Evolutionary conservation across 2,329 filamentous ascomycete species (phyloP).

Genomic region (Calonectria fujianensis): DNA sequence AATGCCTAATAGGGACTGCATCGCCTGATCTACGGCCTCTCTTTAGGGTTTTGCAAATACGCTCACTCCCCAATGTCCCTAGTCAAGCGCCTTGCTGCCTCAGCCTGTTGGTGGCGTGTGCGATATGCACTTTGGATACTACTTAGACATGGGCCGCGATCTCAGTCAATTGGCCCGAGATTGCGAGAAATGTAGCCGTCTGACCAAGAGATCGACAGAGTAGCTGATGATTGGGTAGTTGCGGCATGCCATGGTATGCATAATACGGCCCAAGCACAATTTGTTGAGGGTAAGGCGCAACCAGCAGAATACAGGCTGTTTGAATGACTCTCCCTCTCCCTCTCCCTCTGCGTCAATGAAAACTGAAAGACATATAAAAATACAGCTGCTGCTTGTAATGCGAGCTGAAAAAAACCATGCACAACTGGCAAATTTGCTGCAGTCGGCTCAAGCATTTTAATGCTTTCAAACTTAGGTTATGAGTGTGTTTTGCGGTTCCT

Average conservation of each 20-base stretch:
- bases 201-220: neutral
- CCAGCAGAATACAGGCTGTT: neutral
- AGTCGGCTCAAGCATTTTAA: neutral
- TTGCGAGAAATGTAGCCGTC: neutral
- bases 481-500: neutral
- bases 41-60: neutral
- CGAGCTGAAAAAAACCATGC: neutral
- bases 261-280: neutral
- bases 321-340: neutral
- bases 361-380: neutral
- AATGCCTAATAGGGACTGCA: neutral
- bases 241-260: neutral
- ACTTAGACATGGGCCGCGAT: neutral
- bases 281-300: neutral
- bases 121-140: neutral
- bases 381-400: neutral
- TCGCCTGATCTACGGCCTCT: neutral
- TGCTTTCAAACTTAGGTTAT: neutral
- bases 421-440: neutral
- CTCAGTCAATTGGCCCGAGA: neutral
- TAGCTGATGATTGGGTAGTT: neutral
- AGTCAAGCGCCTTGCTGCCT: neutral
- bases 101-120: neutral
- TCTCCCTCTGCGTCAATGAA: neutral
- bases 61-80: neutral